Conservation (phyloP, 208 protist species). For the Trypanosomatidae sp. region DNA sequence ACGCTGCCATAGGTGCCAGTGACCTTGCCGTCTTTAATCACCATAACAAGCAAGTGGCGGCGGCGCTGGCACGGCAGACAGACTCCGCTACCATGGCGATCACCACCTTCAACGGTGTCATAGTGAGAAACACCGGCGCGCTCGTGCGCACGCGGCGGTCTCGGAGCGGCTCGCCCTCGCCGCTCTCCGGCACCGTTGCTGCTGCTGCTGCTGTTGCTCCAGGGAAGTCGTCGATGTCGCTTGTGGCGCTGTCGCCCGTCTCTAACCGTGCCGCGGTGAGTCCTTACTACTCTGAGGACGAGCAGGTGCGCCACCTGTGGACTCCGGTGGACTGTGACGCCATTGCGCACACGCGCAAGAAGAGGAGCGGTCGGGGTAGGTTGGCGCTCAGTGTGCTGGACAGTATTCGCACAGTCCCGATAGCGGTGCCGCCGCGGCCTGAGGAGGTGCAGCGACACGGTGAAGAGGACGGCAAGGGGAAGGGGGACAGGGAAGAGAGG, state of each 20-base stretch:
- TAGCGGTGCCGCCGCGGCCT: conserved; percentile 15
- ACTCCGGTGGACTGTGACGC: conserved; percentile 4
- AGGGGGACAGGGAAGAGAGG: background rate
- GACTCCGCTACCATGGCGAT: background rate
- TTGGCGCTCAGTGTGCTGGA: conserved; percentile 14
- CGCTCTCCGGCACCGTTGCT: background rate
- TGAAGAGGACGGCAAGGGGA: background rate
- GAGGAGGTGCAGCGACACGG: conserved; percentile 33
- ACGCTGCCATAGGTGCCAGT: background rate
- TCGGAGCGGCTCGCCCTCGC: background rate
- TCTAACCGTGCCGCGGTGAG: conserved; percentile 1
- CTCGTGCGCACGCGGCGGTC: background rate
- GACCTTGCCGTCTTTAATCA: background rate
- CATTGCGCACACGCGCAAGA: conserved; percentile 14
- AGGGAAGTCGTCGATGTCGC: background rate
- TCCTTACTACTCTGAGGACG: conserved; percentile 23
- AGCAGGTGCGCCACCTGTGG: conserved; percentile 6
- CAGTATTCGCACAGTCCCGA: conserved; percentile 35
- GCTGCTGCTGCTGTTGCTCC: background rate
- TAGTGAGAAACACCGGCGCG: conserved; percentile 1
- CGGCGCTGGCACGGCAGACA: background rate
- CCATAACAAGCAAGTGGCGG: background rate
- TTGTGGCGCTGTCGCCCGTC: background rate
- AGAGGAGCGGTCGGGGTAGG: background rate
- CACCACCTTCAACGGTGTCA: conserved; percentile 2